Conservation (phyloP, 805 yeast genomes). For the Metschnikowia noctiluminum region DNA sequence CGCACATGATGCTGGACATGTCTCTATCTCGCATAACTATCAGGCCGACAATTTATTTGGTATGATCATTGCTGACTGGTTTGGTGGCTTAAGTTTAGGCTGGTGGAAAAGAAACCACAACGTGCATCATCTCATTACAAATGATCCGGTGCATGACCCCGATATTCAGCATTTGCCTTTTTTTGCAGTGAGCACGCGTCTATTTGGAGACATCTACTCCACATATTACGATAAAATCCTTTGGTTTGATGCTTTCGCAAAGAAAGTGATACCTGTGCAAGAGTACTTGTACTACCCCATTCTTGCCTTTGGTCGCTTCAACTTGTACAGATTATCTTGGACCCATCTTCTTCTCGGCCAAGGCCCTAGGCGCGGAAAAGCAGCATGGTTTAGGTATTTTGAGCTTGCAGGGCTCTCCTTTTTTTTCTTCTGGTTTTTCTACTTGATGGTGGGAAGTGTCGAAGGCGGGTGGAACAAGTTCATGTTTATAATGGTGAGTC, state of each 20-base stretch:
- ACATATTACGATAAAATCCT: slow-evolving; percentile 72
- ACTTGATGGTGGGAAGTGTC: slow-evolving; percentile 52
- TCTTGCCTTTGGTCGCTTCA: slow-evolving; percentile 79
- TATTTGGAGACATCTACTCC: slow-evolving; percentile 68
- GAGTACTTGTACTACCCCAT: slow-evolving; percentile 73
- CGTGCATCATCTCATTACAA: slow-evolving; percentile 89
- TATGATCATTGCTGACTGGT: slow-evolving; percentile 65
- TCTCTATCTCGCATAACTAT: slow-evolving; percentile 77
- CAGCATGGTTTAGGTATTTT: slow-evolving; percentile 81
- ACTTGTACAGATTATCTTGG: slow-evolving; percentile 80
- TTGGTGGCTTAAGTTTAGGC: slow-evolving; percentile 86
- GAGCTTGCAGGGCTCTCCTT: slow-evolving; percentile 67
- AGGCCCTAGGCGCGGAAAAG: slow-evolving; percentile 79
- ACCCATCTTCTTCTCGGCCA: slow-evolving; percentile 65
- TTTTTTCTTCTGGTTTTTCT: slow-evolving; percentile 82
- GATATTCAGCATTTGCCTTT: slow-evolving; percentile 92
- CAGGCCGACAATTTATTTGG: slow-evolving; percentile 74
- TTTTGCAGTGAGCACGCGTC: slow-evolving; percentile 75
- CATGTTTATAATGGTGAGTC: slow-evolving; percentile 66
- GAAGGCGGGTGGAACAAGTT: slow-evolving; percentile 54
- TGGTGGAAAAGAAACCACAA: slow-evolving; percentile 97
- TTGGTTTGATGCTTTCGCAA: slow-evolving; percentile 66
- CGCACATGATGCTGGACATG: slow-evolving; percentile 89
- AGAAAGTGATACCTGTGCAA: slow-evolving; percentile 58
- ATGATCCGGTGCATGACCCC: slow-evolving; percentile 92